These are phyloP conservation scores for Danielia oregonensis DNA, from an alignment of 805 yeast genomes.

Conservation along the genomic window DNA sequence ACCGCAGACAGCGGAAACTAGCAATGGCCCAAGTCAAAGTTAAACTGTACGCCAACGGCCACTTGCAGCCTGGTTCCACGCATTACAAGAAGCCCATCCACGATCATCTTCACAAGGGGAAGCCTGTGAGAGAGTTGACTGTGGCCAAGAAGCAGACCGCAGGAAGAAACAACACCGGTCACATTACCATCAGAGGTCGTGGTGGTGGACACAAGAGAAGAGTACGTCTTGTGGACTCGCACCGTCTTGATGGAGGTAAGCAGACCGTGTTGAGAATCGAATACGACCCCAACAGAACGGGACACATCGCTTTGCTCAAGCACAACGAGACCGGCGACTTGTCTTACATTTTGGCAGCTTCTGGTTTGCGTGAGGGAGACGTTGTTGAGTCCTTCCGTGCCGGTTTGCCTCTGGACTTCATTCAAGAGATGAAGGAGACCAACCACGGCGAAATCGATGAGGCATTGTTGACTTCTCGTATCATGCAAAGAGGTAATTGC, in stretches of 20 bases:
- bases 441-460: conserved; percentile 85
- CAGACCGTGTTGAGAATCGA: conserved; percentile 85
- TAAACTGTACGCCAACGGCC: conserved; percentile 69
- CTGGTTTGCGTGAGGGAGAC: conserved; percentile 92
- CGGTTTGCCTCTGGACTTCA: conserved; percentile 77
- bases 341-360: conserved; percentile 84
- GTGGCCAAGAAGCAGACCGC: conserved; percentile 66
- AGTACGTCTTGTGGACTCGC: conserved; percentile 75
- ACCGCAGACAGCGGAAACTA: conserved; percentile 68
- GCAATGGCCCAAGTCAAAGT: conserved; percentile 66
- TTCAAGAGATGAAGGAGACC: conserved; percentile 61
- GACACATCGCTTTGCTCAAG: conserved; percentile 84
- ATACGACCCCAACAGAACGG: conserved; percentile 91
- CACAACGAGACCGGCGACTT: conserved; percentile 57
- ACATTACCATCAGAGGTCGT: conserved; percentile 86
- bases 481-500: conserved; percentile 92
- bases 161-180: conserved; percentile 88
- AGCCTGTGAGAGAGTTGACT: conserved; percentile 75
- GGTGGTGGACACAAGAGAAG: conserved; percentile 97
- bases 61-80: conserved; percentile 77
- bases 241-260: conserved; percentile 62
- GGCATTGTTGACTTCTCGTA: conserved; percentile 80
- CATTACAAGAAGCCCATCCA: conserved; percentile 88
- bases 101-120: conserved; percentile 81
- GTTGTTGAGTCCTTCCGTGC: conserved; percentile 79